Evolutionary conservation across 2,329 filamentous ascomycete species (phyloP).

Genomic region (Cryoendolithus antarcticus): DNA sequence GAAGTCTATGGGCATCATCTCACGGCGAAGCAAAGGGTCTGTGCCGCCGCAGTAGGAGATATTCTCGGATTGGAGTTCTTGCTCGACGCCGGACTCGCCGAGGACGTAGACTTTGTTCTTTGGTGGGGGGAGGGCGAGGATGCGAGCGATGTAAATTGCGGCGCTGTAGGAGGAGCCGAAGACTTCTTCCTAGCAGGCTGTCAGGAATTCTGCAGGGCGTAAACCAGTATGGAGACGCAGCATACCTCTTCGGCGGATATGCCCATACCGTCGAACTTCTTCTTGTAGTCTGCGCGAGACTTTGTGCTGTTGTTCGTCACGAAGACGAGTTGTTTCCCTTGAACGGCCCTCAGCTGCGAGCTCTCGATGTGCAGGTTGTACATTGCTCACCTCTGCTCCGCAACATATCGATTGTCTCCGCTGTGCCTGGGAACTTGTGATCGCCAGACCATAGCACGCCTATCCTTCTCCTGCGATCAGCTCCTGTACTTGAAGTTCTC

Average conservation of each 20-base stretch:
- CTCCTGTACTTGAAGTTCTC: constrained; percentile 1
- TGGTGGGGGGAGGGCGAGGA: constrained; percentile 63
- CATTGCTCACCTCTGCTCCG: constrained; percentile 56
- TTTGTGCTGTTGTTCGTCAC: constrained; percentile 99
- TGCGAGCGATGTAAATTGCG: constrained; percentile 88
- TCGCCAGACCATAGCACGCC: constrained; percentile 96
- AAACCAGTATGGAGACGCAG: neutral
- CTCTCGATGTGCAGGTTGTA: constrained; percentile 7
- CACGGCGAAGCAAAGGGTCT: constrained; percentile 62
- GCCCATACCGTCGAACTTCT: constrained; percentile 72
- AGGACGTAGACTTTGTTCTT: constrained; percentile 93
- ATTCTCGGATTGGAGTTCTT: constrained; percentile 69
- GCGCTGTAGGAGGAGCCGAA: constrained; percentile 94
- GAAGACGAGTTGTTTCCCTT: constrained; percentile 86
- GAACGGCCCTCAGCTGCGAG: neutral
- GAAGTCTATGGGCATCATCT: constrained; percentile 73
- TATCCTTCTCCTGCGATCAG: constrained; percentile 39
- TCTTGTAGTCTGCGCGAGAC: constrained; percentile 79
- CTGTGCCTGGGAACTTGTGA: constrained; percentile 70
- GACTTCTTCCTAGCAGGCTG: constrained; percentile 60
- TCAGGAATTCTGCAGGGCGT: neutral
- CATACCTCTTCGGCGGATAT: constrained; percentile 59
- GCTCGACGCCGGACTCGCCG: constrained; percentile 82
- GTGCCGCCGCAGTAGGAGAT: constrained; percentile 77
- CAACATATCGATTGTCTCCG: constrained; percentile 74